A percentile compares a stretch with the other conserved stretches of the same genome.
phyloP scores from a whole-genome alignment of 1,139 yeast species.

The Yamadazyma aaseri region DNA sequence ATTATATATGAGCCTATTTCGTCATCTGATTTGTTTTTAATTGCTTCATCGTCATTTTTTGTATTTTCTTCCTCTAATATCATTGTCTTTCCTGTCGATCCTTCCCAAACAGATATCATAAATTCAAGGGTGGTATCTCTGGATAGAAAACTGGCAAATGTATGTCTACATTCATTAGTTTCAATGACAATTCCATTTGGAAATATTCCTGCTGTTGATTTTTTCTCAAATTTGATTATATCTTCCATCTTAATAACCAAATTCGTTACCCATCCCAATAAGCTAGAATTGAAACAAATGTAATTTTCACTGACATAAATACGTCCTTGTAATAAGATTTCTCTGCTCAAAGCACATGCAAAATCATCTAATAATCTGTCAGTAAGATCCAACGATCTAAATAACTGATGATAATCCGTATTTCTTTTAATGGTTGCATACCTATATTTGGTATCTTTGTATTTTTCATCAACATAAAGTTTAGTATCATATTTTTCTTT shows the following conservation, averaged over 20 bases:
- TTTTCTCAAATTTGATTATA: slow-evolving; percentile 71
- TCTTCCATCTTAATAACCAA: slow-evolving; percentile 72
- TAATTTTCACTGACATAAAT: slow-evolving; percentile 78
- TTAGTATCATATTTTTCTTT: slow-evolving; percentile 31
- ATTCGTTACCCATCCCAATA: slow-evolving; percentile 90
- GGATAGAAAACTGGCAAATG: slow-evolving; percentile 84
- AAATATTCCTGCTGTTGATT: slow-evolving; percentile 81
- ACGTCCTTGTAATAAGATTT: slow-evolving; percentile 88
- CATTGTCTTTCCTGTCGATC: slow-evolving; percentile 25
- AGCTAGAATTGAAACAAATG: slow-evolving; percentile 86
- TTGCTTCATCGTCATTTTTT: slow-evolving; percentile 11
- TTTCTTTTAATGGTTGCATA: slow-evolving; percentile 72
- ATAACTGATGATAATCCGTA: slow-evolving; percentile 74
- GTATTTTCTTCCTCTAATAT: slow-evolving; percentile 10
- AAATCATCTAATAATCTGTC: slow-evolving; percentile 82
- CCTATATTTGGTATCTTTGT: slow-evolving; percentile 34
- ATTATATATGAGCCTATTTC: slow-evolving; percentile 31
- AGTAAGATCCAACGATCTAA: slow-evolving; percentile 63
- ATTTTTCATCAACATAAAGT: slow-evolving; percentile 39
- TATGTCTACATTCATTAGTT: slow-evolving; percentile 65
- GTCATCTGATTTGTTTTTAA: slow-evolving; percentile 8
- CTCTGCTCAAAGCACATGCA: slow-evolving; percentile 86
- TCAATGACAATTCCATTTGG: slow-evolving; percentile 87
- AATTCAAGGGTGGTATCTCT: slow-evolving; percentile 77
- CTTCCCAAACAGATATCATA: slow-evolving; percentile 58